Evolutionary conservation across 2,329 filamentous ascomycete species (phyloP), one percentile per base, ranked within the genome.

Genomic region (Sporothrix mexicana): DNA sequence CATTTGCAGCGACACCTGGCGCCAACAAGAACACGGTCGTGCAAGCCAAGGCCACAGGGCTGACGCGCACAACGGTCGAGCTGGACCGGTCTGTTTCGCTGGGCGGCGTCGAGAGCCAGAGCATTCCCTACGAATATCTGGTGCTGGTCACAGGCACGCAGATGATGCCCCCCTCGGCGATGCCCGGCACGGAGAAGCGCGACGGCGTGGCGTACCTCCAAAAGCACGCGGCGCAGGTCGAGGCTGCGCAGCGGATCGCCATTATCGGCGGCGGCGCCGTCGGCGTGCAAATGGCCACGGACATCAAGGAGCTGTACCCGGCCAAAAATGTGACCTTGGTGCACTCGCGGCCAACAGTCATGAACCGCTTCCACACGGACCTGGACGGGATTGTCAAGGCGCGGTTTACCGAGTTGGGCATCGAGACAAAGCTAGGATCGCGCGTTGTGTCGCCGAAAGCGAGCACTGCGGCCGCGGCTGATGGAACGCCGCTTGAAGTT

Each of bases 221-320:
- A 7, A 62, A 77, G 77, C 7, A 83, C 87, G 78, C 88, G 87
- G 78, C 75, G 75, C 0, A 78, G 78, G 3, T 84, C 88, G 70
- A 80, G 80, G 62, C 76, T 77, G 0, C 83, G 84, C 1, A 77
- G 78, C 20, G 81, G 62, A 41, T 88, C 15, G 85, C 86, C 0
- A 82, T 88, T 0, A 82, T 87, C 0, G 89, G 89, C 1, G 88
- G 87, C 0, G 89, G 89, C 5, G 88, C 89, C 0, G 88, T 88
- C 0, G 74, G 74, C 55, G 73, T 75, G n/a, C 71, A 75, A 57
- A 73, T 75, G 69, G 74, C 74, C n/a, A 73, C 74, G 7, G 74
- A 75, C 62, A 69, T 75, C 67, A 75, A 75, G 82, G 83, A 15
- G 77, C 61, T 82, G 12, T 90, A 88, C 75, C 88, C 88, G 0